Conservation (phyloP, 164 flowering plant species). For the Amborella trichopoda region DNA sequence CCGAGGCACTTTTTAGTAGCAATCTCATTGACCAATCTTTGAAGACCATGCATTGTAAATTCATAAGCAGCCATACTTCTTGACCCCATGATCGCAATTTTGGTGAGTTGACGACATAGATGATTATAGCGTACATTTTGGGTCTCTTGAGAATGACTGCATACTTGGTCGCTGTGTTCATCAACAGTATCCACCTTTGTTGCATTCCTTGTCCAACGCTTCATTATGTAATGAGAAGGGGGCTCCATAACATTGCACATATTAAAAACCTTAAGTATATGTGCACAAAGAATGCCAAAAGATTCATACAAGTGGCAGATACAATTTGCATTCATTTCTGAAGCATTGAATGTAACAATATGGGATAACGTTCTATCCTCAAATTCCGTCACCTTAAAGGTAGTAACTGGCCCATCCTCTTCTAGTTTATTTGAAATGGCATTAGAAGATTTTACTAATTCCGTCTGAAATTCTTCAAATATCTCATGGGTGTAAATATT, state of each 20-base stretch:
- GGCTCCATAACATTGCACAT: background rate
- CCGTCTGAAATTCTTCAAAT: conserved; percentile 3
- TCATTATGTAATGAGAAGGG: background rate
- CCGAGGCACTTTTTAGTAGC: no score
- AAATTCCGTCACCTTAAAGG: conserved; percentile 3
- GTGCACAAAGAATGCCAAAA: conserved; percentile 4
- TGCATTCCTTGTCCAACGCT: background rate
- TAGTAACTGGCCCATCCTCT: background rate
- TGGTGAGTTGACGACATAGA: background rate
- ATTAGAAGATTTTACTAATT: background rate
- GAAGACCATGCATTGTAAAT: no score
- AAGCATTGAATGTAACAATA: conserved; percentile 3
- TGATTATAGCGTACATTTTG: background rate
- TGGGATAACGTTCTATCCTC: background rate
- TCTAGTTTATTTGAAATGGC: background rate
- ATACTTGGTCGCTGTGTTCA: background rate
- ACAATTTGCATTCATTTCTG: conserved; percentile 1
- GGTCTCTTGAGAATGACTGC: background rate
- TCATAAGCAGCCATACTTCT: background rate
- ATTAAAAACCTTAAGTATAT: background rate
- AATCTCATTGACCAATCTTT: no score
- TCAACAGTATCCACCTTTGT: background rate
- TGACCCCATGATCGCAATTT: background rate
- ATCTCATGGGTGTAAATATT: conserved; percentile 1
- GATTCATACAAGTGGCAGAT: conserved; percentile 4